Evolutionary conservation across 257 asterid genomes (phyloP).

Genomic region (Plantago ovata): DNA sequence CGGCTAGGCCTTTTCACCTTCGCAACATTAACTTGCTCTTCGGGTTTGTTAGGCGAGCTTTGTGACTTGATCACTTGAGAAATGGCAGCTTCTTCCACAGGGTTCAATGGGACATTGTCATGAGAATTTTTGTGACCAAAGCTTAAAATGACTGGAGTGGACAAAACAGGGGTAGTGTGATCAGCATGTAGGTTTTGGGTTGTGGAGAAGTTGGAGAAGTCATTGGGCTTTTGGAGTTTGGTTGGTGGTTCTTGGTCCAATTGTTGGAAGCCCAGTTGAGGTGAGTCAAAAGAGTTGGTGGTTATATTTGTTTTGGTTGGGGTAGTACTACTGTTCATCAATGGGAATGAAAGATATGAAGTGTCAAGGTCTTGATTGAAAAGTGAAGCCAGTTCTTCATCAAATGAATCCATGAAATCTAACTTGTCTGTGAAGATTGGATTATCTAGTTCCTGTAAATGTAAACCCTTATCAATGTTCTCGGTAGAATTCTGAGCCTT

Average conservation of each 20-base stretch:
- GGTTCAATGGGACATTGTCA: conserved; percentile 21
- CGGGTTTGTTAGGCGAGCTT: not conserved
- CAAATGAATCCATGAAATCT: conserved; percentile 27
- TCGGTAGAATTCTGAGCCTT: no score
- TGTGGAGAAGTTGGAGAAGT: conserved; percentile 10
- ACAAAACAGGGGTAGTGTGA: conserved; percentile 1
- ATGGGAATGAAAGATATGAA: conserved; percentile 4
- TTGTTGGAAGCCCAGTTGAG: not conserved
- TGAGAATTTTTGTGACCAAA: conserved; percentile 20
- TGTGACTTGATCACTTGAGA: conserved; percentile 21
- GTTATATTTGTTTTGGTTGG: not conserved
- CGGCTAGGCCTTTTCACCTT: conserved; percentile 17
- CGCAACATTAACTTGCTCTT: conserved; percentile 14
- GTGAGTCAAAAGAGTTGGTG: conserved; percentile 17
- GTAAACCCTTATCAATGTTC: not conserved
- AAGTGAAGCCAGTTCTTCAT: conserved; percentile 26
- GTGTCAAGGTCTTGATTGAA: conserved; percentile 22
- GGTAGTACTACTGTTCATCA: conserved; percentile 20
- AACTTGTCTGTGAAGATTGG: conserved; percentile 22
- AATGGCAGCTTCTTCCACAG: conserved; percentile 31
- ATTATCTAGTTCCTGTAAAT: conserved; percentile 26
- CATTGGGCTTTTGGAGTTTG: conserved; percentile 29
- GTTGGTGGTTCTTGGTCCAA: conserved; percentile 19
- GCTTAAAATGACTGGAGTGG: conserved; percentile 31
- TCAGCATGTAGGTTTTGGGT: conserved; percentile 8